Evolutionary conservation across 495 filamentous ascomycete species (phyloP).

Genomic region (Penicillium goetzii): DNA sequence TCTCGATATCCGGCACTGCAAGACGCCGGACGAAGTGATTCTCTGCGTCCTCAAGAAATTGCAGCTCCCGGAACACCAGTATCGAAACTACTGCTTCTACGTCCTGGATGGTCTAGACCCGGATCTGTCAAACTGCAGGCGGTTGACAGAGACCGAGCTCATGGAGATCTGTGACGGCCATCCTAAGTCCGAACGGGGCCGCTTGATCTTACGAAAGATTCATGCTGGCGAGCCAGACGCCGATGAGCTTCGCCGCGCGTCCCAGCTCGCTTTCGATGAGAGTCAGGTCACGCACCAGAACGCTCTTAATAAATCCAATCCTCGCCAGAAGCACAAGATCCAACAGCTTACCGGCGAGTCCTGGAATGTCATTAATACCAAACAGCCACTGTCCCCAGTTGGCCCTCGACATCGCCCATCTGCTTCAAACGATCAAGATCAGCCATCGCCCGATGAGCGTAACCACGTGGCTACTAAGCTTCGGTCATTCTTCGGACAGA

Average conservation of each 20-base stretch:
- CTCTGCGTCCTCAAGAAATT: slow-evolving; percentile 83
- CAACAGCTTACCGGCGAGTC: slow-evolving; percentile 83
- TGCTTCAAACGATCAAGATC: slow-evolving; percentile 53
- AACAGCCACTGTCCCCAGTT: slow-evolving; percentile 79
- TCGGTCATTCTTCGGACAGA: slow-evolving; percentile 80
- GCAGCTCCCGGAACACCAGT: slow-evolving; percentile 71
- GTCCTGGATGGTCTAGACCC: slow-evolving; percentile 82
- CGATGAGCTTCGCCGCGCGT: slow-evolving; percentile 78
- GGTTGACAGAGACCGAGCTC: slow-evolving; percentile 81
- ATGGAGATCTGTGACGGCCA: slow-evolving; percentile 74
- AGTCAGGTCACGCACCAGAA: slow-evolving; percentile 70
- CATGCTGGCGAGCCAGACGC: slow-evolving; percentile 83
- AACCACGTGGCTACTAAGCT: slow-evolving; percentile 61
- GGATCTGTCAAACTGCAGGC: slow-evolving; percentile 73
- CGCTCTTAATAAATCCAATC: slow-evolving; percentile 62
- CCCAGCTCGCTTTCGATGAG: slow-evolving; percentile 82
- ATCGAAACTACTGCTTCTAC: slow-evolving; percentile 81
- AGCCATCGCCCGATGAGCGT: slow-evolving; percentile 49
- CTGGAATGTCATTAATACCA: slow-evolving; percentile 68
- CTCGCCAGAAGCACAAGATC: slow-evolving; percentile 74
- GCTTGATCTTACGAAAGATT: slow-evolving; percentile 87
- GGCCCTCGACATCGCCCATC: slow-evolving; percentile 65
- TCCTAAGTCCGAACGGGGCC: slow-evolving; percentile 72
- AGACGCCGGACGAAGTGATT: slow-evolving; percentile 88
- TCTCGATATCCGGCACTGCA: slow-evolving; percentile 85